Evolutionary conservation across 768 basidiomycete genomes (phyloP).

Genomic region (Mrakia blollopis): DNA sequence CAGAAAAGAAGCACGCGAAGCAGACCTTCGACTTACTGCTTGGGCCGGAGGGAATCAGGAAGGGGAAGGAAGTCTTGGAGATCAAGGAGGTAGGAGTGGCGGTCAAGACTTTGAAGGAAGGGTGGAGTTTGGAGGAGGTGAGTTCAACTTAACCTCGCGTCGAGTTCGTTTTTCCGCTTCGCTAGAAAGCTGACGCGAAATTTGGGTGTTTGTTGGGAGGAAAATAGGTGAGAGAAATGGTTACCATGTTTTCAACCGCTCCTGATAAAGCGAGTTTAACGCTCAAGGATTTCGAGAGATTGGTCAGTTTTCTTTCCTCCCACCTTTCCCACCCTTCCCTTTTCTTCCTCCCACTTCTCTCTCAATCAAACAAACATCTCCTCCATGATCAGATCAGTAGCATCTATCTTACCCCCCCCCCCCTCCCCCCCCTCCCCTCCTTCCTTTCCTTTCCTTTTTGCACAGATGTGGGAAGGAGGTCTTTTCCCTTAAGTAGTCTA

Average conservation of each 20-base stretch:
- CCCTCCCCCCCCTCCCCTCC: neutral
- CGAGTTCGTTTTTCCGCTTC: neutral
- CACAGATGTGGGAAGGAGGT: constrained; percentile 30
- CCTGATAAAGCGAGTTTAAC: constrained; percentile 7
- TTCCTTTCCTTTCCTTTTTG: neutral
- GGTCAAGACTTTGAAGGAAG: constrained; percentile 21
- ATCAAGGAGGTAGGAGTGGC: neutral
- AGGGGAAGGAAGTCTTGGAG: neutral
- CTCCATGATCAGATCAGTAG: too few species aligned
- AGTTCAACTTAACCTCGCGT: neutral
- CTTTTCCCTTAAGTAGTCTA: constrained; percentile 8
- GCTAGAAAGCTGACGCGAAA: neutral
- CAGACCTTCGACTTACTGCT: constrained; percentile 20
- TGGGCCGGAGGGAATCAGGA: neutral
- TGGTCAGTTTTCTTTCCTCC: constrained; percentile 6
- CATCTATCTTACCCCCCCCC: too few species aligned
- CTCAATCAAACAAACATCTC: too few species aligned
- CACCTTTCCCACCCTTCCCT: neutral
- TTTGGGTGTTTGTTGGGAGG: neutral
- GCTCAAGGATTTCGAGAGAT: constrained; percentile 18
- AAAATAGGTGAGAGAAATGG: constrained; percentile 30
- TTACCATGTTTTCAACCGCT: constrained; percentile 1
- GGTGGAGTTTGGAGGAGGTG: constrained; percentile 1
- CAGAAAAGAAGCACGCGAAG: constrained; percentile 16
- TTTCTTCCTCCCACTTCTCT: neutral